Conservation (phyloP, 805 yeast species). For the Yamadazyma takamatsuzukensis region DNA sequence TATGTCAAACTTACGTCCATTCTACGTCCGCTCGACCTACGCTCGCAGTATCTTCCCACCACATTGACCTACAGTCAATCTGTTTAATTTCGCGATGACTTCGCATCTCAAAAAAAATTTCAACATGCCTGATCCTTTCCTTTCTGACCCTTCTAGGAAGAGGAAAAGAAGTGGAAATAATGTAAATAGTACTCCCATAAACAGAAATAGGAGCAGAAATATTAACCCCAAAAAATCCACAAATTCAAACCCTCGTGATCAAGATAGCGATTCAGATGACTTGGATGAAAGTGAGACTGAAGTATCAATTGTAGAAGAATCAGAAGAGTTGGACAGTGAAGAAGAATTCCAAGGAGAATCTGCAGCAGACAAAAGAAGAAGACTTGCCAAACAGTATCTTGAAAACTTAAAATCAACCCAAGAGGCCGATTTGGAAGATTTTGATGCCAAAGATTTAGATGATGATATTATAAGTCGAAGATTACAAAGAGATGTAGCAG, state of each 20-base stretch:
- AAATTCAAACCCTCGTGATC: slow-evolving; percentile 12
- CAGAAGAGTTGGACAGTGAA: slow-evolving; percentile 51
- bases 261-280: neutral
- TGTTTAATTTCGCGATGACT: no score
- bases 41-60: slow-evolving; percentile 2
- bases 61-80: no score
- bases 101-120: no score
- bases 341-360: slow-evolving; percentile 73
- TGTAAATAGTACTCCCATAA: slow-evolving; percentile 17
- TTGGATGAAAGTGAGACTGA: slow-evolving; percentile 41
- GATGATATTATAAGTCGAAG: slow-evolving; percentile 79
- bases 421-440: slow-evolving; percentile 39
- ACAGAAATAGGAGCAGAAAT: neutral
- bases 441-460: slow-evolving; percentile 90
- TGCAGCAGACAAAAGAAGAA: slow-evolving; percentile 90
- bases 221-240: slow-evolving; percentile 1
- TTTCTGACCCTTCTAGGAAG: slow-evolving; percentile 56
- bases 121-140: slow-evolving; percentile 67
- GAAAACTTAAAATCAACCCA: slow-evolving; percentile 59
- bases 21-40: neutral
- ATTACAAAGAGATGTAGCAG: slow-evolving; percentile 84
- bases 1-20: no score
- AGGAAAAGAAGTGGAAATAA: slow-evolving; percentile 39
- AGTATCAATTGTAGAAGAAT: no score
- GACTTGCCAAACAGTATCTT: slow-evolving; percentile 89